Conservation (phyloP, 345 rosid genomes). For the Geranium rotundifolium region DNA sequence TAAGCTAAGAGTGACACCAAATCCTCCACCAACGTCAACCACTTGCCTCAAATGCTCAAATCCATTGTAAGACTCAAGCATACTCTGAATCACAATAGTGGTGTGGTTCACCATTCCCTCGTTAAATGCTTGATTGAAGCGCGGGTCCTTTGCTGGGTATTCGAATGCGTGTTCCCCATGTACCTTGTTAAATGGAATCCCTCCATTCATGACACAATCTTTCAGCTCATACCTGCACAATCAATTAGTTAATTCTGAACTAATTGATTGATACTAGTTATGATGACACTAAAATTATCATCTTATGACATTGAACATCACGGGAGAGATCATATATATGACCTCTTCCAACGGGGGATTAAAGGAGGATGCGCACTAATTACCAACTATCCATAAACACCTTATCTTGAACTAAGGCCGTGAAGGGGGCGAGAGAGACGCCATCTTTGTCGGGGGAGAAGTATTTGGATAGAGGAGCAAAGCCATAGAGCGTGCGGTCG, state of each 20-base stretch:
- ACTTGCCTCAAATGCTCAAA: not conserved
- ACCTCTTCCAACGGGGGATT: not conserved
- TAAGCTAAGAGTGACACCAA: conserved; percentile 6
- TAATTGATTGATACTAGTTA: too few relatives aligned
- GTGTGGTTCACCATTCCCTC: conserved; percentile 5
- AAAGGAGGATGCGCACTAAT: not conserved
- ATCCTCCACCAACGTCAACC: conserved; percentile 10
- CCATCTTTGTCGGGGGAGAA: conserved; percentile 17
- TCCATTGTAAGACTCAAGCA: conserved; percentile 4
- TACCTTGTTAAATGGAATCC: conserved; percentile 8
- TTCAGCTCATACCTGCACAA: conserved; percentile 1
- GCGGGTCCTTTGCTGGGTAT: conserved; percentile 3
- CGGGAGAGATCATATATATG: not conserved
- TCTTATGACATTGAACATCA: too few relatives aligned
- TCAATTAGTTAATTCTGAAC: too few relatives aligned
- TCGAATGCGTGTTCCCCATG: conserved; percentile 7
- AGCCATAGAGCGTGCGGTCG: conserved; percentile 13
- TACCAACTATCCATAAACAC: conserved; percentile 13
- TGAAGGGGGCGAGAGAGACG: conserved; percentile 15
- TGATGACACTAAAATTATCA: too few relatives aligned
- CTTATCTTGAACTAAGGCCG: conserved; percentile 17
- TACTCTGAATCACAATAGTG: conserved; percentile 2
- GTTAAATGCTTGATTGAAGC: conserved; percentile 6
- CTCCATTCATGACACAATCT: conserved; percentile 2
- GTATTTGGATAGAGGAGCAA: conserved; percentile 25